Base-by-base conservation (phyloP, 306 rosid species). In the Luffa aegyptiaca region DNA sequence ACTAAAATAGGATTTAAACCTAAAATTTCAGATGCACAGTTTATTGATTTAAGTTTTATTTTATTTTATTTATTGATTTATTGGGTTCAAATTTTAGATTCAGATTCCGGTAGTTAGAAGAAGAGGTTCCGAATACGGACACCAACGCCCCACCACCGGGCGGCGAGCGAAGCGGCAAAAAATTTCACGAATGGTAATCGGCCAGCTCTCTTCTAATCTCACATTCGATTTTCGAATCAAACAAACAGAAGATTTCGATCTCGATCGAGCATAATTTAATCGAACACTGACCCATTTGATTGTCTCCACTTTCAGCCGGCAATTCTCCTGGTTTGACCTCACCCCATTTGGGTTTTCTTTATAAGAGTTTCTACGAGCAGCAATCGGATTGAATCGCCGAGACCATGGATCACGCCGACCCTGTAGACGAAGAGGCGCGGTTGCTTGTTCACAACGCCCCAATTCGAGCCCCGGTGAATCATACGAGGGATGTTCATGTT, bases 401-500 rank as follows among this genome's bases (percentile, higher is more conserved):
- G 37, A 79, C 79, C 51, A 92, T 92, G 95, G 90, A 90, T 13
- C 49, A 84, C 26, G 77, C 41, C 10, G 82, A 75, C 61, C 39
- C 70, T 41, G 75, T n/a, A 33, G 90, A 85, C 77, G 97, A 93
- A 80, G 96, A 88, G 82, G 31, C 85, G 35, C 93, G 92, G 6
- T 84, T 93, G 20, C 86, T 93, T 39, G 61, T 68, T 61, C 65
- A 68, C 10, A 59, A 81, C 49, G 80, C 79, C 45, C 80, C 84
- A 16, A 36, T 68, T 21, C 75, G 73, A 64, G 37, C 69, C 6
- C 76, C 80, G 0, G 82, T 51, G 80, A 88, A 82, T 46, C 82
- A 83, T 75, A 42, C 90, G 9, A 85, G 84, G 81, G 97, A 95
- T 78, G 86, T 95, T 84, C 92, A 91, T 55, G 77, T 91, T 53